Base-by-base conservation (phyloP, 2,329 filamentous ascomycete species). In the Trichoderma harzianum region DNA sequence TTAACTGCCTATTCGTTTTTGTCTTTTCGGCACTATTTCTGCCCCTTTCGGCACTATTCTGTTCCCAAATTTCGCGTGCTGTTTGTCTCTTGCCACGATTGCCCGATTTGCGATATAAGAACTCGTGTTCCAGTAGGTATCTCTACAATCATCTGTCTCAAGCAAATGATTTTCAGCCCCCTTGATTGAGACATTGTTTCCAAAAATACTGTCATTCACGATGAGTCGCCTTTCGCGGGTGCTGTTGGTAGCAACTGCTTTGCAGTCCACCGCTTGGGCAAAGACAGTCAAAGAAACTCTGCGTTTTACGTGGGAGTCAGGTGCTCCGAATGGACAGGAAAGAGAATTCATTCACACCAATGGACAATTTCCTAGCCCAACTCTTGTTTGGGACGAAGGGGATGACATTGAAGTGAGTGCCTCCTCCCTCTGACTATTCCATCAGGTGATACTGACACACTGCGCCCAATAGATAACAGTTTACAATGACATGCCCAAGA, bases 351-450 rank as follows among this genome's bases (percentile, higher is more conserved):
- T 73, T 34, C 58, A 61, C 26, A 72, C 60, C 24, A 76, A 76
- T 26, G 70, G 73, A 1, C 58, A 66, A 4, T 76, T 76, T 51
- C 70, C 73, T 0, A 74, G 72, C 3, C 75, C 74, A 16, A 57
- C 55, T 0, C 63, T 76, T 0, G 67, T 74, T 2, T 63, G 72
- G 18, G 26, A 72, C 2, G 72, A 76, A 53, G 75, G 62, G 1
- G 75, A 76, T 34, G 71, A 75, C 24, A 67, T 75, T 12, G 74
- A 76, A 63, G 32, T 75, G 7, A 11, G 72, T 80, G 30, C 76
- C 74, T 2, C 73, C 76, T 39, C 14, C 21, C 11, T 36, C 26
- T 3, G 12, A 18, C 8, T 24, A 32, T 24, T 34, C 5, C 21
- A 8, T 51, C 5, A 32, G 14, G 12, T 24, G 12, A 57, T n/a